Percentiles rank a stretch among this genome's conserved stretches.
Evolutionary conservation across 495 filamentous ascomycete genomes (phyloP).

Genomic region (Tuber magnatum): DNA sequence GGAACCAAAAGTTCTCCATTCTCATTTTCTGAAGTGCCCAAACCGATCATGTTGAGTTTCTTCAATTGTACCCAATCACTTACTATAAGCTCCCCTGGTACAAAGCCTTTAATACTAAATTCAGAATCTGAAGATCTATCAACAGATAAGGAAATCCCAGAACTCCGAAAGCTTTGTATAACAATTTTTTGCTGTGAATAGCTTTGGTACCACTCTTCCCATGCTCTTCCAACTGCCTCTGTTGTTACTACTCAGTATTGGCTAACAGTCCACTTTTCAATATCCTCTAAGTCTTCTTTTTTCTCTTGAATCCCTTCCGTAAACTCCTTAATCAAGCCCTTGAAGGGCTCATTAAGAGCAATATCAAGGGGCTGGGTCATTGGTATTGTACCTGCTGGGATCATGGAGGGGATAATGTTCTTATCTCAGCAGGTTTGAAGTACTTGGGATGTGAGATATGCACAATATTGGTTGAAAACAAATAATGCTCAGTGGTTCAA

Average conservation of each 20-base stretch:
- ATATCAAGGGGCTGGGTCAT: too few relatives aligned
- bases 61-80: neutral
- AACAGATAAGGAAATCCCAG: constrained; percentile 1
- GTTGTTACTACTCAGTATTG: constrained; percentile 8
- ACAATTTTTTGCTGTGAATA: neutral
- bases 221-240: constrained; percentile 8
- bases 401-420: constrained; percentile 5
- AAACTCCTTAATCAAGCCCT: constrained; percentile 7
- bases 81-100: neutral
- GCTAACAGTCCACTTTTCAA: constrained; percentile 8
- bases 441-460: neutral
- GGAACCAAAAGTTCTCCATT: too few relatives aligned
- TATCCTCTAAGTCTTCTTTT: constrained; percentile 8
- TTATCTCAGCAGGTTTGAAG: constrained; percentile 5
- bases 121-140: constrained; percentile 9
- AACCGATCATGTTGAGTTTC: neutral
- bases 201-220: neutral
- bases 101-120: constrained; percentile 3
- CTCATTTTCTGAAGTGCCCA: constrained; percentile 3
- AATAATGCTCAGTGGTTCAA: neutral
- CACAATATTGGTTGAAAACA: neutral
- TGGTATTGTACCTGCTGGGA: neutral
- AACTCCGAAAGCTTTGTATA: constrained; percentile 8
- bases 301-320: too few relatives aligned
- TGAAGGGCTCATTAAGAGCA: constrained; percentile 4